Percentiles rank a stretch among this genome's conserved stretches.
These are phyloP conservation scores for Neofusicoccum umdonicola DNA, from an alignment of 2,329 filamentous ascomycete genomes.

Conservation along the genomic window DNA sequence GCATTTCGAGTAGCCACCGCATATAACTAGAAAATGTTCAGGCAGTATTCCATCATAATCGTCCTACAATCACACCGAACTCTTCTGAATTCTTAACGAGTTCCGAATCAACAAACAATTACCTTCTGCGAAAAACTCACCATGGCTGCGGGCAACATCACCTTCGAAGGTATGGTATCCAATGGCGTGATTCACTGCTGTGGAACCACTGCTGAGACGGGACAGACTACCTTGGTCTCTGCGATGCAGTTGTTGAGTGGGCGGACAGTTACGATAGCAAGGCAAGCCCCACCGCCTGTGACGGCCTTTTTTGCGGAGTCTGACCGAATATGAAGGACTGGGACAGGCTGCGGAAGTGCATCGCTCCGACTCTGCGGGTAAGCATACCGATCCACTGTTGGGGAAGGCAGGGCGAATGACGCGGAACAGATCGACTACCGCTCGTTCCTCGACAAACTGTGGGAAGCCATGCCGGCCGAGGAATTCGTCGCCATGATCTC, in stretches of 20 bases:
- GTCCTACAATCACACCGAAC: neutral
- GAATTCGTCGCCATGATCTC: constrained; percentile 55
- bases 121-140: neutral
- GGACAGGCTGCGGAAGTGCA: constrained; percentile 58
- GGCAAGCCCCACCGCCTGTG: constrained; percentile 24
- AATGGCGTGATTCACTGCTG: neutral
- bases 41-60: neutral
- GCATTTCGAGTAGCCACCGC: neutral
- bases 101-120: neutral
- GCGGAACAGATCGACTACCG: constrained; percentile 64
- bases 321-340: constrained; percentile 47
- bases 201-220: neutral
- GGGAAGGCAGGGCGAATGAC: constrained; percentile 12
- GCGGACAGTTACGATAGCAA: constrained; percentile 66
- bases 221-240: constrained; percentile 16
- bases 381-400: neutral
- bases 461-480: constrained; percentile 56
- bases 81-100: neutral
- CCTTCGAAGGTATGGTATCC: constrained; percentile 20
- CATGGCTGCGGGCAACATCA: constrained; percentile 21
- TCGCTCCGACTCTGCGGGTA: constrained; percentile 57
- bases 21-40: constrained; percentile 1
- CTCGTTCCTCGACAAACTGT: constrained; percentile 54
- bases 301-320: neutral
- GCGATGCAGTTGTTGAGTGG: constrained; percentile 45